Percentiles rank a stretch among this genome's conserved stretches.
phyloP scores from a whole-genome alignment of 2,329 filamentous ascomycete species.

The Exserohilum rostratum region DNA sequence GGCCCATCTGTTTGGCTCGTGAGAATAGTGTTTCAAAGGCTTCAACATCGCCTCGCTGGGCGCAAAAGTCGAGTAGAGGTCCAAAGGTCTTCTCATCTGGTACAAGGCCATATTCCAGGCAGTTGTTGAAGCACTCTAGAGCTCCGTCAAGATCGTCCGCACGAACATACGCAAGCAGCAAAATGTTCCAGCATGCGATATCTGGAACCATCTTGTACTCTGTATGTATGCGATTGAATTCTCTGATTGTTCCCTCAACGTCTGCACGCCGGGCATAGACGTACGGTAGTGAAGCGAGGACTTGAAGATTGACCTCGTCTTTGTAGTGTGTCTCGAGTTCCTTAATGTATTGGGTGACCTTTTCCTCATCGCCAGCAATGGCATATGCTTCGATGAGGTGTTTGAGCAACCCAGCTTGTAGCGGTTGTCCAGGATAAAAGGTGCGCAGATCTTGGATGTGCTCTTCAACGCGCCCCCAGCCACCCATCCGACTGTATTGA shows the following conservation, averaged over 20 bases:
- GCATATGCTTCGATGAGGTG: slow-evolving; percentile 41
- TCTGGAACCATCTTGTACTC: slow-evolving; percentile 65
- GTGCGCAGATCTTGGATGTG: slow-evolving; percentile 35
- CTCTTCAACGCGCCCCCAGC: slow-evolving; percentile 24
- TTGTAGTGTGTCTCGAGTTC: slow-evolving; percentile 25
- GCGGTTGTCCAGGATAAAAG: slow-evolving; percentile 28
- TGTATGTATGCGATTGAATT: slow-evolving; percentile 66
- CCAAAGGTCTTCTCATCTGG: slow-evolving; percentile 72
- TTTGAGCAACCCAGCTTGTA: slow-evolving; percentile 28
- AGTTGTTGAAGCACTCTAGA: slow-evolving; percentile 66
- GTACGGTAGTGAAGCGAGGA: slow-evolving; percentile 60
- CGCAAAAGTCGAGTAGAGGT: slow-evolving; percentile 75
- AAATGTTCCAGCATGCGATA: slow-evolving; percentile 72
- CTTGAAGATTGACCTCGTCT: slow-evolving; percentile 14
- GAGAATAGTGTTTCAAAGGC: slow-evolving; percentile 69
- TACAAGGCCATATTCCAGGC: slow-evolving; percentile 56
- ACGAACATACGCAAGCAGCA: slow-evolving; percentile 73
- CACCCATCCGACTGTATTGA: slow-evolving; percentile 26
- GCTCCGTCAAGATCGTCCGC: slow-evolving; percentile 71
- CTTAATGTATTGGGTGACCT: slow-evolving; percentile 43
- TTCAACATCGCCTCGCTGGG: slow-evolving; percentile 73
- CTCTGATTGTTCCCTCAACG: slow-evolving; percentile 60
- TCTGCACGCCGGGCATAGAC: slow-evolving; percentile 75
- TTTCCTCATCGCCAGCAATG: slow-evolving; percentile 38
- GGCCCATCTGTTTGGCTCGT: slow-evolving; percentile 59